phyloP scores from a whole-genome alignment of 1,284 basidiomycete genomes.

The Tylopilus sp. region DNA sequence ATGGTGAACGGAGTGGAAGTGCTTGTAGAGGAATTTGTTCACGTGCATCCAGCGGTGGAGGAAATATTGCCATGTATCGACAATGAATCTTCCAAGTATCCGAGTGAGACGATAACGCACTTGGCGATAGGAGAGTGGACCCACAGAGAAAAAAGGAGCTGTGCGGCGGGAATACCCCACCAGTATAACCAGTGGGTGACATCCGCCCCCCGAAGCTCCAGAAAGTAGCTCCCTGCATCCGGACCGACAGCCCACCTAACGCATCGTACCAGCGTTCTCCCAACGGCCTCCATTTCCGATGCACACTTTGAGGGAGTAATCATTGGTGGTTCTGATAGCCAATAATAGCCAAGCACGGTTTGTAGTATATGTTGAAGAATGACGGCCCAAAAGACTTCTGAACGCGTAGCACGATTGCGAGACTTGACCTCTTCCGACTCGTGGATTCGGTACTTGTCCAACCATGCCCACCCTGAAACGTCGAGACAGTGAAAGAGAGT shows the following conservation, averaged over 20 bases:
- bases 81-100: constrained; percentile 68
- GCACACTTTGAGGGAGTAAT: constrained; percentile 43
- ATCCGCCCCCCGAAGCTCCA: constrained; percentile 48
- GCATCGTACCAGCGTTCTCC: constrained; percentile 43
- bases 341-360: constrained; percentile 71
- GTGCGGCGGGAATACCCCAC: constrained; percentile 85
- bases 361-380: constrained; percentile 85
- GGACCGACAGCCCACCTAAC: constrained; percentile 44
- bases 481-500: constrained; percentile 85
- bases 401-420: constrained; percentile 74
- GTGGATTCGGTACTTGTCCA: constrained; percentile 87
- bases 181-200: constrained; percentile 81
- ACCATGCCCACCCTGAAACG: constrained; percentile 68
- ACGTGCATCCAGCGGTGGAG: constrained; percentile 91
- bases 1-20: constrained; percentile 95
- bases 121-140: constrained; percentile 36
- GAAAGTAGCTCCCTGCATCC: constrained; percentile 30
- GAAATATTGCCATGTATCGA: constrained; percentile 99
- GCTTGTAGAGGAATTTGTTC: constrained; percentile 88
- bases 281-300: constrained; percentile 46
- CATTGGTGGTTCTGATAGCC: constrained; percentile 55
- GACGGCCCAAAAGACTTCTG: constrained; percentile 77
- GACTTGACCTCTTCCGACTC: constrained; percentile 78
- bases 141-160: constrained; percentile 84
- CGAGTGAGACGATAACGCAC: constrained; percentile 1